Conservation (phyloP, 352 stramenopile species). For the Globisporangium iwayamae region DNA sequence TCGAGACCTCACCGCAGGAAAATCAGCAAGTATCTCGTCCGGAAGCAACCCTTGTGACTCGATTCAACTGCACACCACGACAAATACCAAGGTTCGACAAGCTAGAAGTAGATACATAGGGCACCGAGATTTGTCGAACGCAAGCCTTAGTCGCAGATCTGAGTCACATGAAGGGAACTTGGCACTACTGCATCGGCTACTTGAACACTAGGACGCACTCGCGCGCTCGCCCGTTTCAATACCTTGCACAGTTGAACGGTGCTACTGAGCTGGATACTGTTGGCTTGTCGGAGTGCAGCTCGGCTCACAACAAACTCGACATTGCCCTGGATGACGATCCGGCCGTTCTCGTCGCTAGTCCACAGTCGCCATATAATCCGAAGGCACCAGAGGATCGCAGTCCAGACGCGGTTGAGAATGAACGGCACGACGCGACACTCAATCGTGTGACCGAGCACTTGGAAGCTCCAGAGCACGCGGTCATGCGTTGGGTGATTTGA, state of each 20-base stretch:
- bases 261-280: neutral
- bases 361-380: neutral
- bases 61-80: no score
- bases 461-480: conserved; percentile 1
- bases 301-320: conserved; percentile 11
- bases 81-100: no score
- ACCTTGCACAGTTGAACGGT: neutral
- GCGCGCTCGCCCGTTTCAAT: neutral
- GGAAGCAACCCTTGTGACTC: no score
- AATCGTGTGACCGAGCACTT: neutral
- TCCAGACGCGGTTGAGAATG: conserved; percentile 7
- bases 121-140: no score
- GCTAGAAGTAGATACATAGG: no score
- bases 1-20: no score
- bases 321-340: conserved; percentile 7
- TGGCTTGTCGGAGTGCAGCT: neutral
- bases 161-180: no score
- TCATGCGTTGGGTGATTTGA: conserved; percentile 1
- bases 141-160: no score
- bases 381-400: conserved; percentile 1
- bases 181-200: no score
- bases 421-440: conserved; percentile 6
- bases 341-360: neutral
- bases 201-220: neutral
- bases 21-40: no score